A percentile compares a stretch with the other conserved stretches of the same genome.
phyloP scores from a whole-genome alignment of 306 rosid genomes.

The Cucurbita pepo region DNA sequence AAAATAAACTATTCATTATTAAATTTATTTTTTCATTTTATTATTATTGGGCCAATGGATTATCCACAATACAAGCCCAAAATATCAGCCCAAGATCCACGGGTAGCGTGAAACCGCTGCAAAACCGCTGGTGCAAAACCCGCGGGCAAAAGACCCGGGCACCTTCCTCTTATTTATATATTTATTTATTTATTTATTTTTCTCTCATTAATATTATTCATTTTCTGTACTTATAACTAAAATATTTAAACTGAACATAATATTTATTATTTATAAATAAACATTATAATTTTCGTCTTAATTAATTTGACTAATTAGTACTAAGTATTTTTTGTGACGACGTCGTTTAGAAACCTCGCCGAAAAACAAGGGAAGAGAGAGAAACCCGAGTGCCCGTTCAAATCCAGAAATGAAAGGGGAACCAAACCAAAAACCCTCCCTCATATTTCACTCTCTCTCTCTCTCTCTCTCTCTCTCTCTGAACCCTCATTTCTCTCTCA shows the following conservation, averaged over 20 bases:
- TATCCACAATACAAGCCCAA: background rate
- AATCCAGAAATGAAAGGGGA: background rate
- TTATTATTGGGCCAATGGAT: background rate
- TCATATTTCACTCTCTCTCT: background rate
- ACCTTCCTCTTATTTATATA: too few species aligned
- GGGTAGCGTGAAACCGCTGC: constrained; percentile 3
- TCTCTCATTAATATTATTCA: background rate
- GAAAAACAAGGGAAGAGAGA: background rate
- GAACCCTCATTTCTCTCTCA: background rate
- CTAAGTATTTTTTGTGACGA: background rate
- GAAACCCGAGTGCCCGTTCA: background rate
- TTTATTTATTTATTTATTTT: too few species aligned
- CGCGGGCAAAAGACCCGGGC: background rate
- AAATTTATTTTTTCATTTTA: background rate
- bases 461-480: background rate
- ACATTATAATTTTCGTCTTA: background rate
- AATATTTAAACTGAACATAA: background rate
- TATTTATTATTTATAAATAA: background rate
- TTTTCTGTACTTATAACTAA: background rate
- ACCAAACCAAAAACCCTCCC: background rate
- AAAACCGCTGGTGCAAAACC: background rate
- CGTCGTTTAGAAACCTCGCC: background rate
- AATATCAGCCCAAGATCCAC: background rate
- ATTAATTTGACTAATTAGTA: background rate
- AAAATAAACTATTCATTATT: background rate